Percentiles rank a stretch among this genome's conserved stretches.
Evolutionary conservation across 2,329 filamentous ascomycete species (phyloP).

Genomic region (Neophaeococcomyces mojaviensis): DNA sequence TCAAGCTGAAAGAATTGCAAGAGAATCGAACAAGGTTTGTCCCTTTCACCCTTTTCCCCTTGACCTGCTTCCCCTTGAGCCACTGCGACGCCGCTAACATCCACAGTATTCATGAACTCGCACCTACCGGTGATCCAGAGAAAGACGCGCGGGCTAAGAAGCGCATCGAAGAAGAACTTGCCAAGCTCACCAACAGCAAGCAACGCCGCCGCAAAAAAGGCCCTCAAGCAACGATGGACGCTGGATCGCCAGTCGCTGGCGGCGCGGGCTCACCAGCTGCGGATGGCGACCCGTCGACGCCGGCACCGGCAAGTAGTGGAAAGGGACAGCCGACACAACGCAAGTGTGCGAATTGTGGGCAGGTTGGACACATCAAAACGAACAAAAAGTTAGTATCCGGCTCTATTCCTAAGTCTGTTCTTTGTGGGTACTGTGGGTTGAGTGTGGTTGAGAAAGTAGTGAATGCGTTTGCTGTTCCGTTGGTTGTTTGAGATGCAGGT

Average conservation of each 20-base stretch:
- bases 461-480: not conserved
- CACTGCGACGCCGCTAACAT: slow-evolving; percentile 19
- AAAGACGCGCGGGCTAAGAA: slow-evolving; percentile 55
- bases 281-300: slow-evolving; percentile 27
- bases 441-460: not conserved
- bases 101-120: slow-evolving; percentile 50
- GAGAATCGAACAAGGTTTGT: slow-evolving; percentile 69
- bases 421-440: slow-evolving; percentile 15
- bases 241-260: slow-evolving; percentile 39
- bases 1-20: slow-evolving; percentile 64
- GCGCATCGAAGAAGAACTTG: slow-evolving; percentile 58
- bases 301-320: slow-evolving; percentile 38
- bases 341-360: slow-evolving; percentile 96
- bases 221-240: slow-evolving; percentile 23
- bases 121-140: slow-evolving; percentile 60
- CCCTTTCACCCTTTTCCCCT: too few species aligned
- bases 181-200: slow-evolving; percentile 87
- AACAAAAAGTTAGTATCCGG: slow-evolving; percentile 79
- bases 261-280: slow-evolving; percentile 28
- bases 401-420: slow-evolving; percentile 23
- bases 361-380: slow-evolving; percentile 96
- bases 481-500: not conserved
- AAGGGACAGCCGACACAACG: slow-evolving; percentile 58
- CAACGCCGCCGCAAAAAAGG: slow-evolving; percentile 32
- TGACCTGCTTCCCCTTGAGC: too few species aligned